Percentiles rank a stretch among this genome's conserved stretches.
These are phyloP conservation scores for Fusarium metavorans DNA, from an alignment of 2,329 filamentous ascomycete genomes.

Conservation along the genomic window DNA sequence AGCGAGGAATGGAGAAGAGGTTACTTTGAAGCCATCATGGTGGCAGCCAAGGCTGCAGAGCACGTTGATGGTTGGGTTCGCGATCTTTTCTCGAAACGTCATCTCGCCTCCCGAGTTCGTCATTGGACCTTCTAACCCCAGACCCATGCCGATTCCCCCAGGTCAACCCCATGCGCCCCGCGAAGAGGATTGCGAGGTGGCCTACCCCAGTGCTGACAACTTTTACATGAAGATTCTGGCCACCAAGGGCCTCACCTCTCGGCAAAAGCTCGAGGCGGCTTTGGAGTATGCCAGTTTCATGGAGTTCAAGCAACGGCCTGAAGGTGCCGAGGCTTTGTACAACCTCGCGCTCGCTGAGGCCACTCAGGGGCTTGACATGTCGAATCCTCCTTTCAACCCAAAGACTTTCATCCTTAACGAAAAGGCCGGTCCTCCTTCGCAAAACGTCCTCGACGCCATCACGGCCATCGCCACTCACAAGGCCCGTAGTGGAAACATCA, in stretches of 20 bases:
- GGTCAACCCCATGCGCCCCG: constrained; percentile 72
- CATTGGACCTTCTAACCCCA: constrained; percentile 85
- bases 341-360: constrained; percentile 82
- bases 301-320: constrained; percentile 77
- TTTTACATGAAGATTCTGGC: constrained; percentile 87
- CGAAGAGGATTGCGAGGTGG: constrained; percentile 80
- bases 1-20: constrained; percentile 87
- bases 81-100: constrained; percentile 73
- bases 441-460: constrained; percentile 80
- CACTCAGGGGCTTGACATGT: constrained; percentile 63
- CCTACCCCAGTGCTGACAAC: constrained; percentile 77
- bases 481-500: constrained; percentile 75
- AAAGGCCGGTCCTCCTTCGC: constrained; percentile 69
- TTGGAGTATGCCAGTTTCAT: constrained; percentile 88
- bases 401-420: constrained; percentile 74
- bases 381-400: constrained; percentile 62
- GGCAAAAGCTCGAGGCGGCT: constrained; percentile 84
- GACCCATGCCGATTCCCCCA: constrained; percentile 78
- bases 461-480: constrained; percentile 84
- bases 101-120: constrained; percentile 81
- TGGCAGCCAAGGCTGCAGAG: constrained; percentile 80
- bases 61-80: constrained; percentile 83
- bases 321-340: constrained; percentile 79
- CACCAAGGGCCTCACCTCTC: constrained; percentile 81
- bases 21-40: constrained; percentile 86